Evolutionary conservation across 78 protist species (phyloP).

Genomic region (Planoprotostelium fungivorum): DNA sequence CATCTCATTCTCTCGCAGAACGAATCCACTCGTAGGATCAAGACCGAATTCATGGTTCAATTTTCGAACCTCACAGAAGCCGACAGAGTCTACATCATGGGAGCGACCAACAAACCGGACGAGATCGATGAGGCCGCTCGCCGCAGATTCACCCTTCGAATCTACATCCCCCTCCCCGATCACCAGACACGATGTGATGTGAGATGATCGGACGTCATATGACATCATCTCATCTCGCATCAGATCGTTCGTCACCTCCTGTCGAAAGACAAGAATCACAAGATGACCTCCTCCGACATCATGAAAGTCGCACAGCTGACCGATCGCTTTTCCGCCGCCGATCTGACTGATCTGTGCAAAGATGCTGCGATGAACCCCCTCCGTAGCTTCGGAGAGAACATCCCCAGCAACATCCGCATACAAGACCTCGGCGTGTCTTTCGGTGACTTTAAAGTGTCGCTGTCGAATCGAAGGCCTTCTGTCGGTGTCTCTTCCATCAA

Average conservation of each 20-base stretch:
- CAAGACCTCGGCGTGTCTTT: neutral
- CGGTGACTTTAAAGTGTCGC: neutral
- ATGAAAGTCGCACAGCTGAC: neutral
- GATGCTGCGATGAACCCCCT: conserved; percentile 77
- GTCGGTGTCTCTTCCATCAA: neutral
- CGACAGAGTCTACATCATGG: conserved; percentile 58
- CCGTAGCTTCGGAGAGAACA: conserved; percentile 4
- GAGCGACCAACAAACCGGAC: conserved; percentile 92
- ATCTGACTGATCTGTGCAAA: conserved; percentile 35
- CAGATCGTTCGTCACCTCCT: conserved; percentile 6
- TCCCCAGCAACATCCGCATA: neutral
- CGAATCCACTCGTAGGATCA: conserved; percentile 65
- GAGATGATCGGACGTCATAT: neutral
- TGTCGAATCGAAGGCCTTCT: neutral
- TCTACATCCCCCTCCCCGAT: conserved; percentile 86
- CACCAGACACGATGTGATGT: conserved; percentile 34
- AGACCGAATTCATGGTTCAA: conserved; percentile 77
- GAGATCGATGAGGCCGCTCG: conserved; percentile 93
- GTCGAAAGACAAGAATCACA: neutral
- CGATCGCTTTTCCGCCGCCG: conserved; percentile 10
- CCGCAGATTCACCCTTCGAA: conserved; percentile 71
- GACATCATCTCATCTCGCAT: neutral
- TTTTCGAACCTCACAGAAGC: conserved; percentile 50
- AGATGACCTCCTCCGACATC: too few relatives aligned
- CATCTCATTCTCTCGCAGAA: conserved; percentile 19